These are phyloP conservation scores for Zizania latifolia DNA, from an alignment of 176 grass and related monocot species.

Conservation along the genomic window DNA sequence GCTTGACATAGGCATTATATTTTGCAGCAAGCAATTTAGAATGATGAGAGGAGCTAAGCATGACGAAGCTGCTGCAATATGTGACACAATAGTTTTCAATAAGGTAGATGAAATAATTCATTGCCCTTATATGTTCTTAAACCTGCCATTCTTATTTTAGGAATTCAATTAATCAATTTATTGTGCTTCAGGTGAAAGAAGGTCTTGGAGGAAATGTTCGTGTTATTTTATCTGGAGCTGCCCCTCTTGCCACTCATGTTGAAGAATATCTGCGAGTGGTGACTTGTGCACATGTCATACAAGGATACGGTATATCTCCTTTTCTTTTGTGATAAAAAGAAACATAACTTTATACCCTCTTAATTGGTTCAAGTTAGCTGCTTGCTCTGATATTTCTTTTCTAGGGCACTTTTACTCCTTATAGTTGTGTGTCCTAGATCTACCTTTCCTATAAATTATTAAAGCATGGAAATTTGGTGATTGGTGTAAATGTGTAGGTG, in stretches of 20 bases:
- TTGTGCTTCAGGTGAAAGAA: conserved; percentile 69
- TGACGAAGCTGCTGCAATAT: conserved; percentile 65
- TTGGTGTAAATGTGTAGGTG: background rate
- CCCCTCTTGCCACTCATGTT: conserved; percentile 77
- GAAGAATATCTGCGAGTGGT: conserved; percentile 89
- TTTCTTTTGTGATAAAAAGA: background rate
- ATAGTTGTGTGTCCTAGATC: background rate
- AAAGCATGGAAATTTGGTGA: background rate
- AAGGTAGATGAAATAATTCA: conserved; percentile 53
- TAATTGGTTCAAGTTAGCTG: background rate
- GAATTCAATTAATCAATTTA: conserved; percentile 2
- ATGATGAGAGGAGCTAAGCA: conserved; percentile 86
- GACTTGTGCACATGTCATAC: conserved; percentile 78
- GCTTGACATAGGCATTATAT: conserved; percentile 11
- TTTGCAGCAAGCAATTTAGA: conserved; percentile 84
- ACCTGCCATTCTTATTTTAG: conserved; percentile 6
- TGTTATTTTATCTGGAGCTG: conserved; percentile 88
- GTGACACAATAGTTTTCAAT: conserved; percentile 88
- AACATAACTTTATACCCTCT: background rate
- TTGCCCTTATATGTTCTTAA: background rate
- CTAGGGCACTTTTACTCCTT: background rate
- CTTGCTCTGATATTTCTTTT: conserved; percentile 14
- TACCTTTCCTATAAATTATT: background rate
- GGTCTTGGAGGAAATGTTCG: conserved; percentile 85
- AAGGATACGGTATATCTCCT: conserved; percentile 75